Base-by-base conservation (phyloP, 2,329 filamentous ascomycete genomes). In the Aureobasidium leucospermi region DNA sequence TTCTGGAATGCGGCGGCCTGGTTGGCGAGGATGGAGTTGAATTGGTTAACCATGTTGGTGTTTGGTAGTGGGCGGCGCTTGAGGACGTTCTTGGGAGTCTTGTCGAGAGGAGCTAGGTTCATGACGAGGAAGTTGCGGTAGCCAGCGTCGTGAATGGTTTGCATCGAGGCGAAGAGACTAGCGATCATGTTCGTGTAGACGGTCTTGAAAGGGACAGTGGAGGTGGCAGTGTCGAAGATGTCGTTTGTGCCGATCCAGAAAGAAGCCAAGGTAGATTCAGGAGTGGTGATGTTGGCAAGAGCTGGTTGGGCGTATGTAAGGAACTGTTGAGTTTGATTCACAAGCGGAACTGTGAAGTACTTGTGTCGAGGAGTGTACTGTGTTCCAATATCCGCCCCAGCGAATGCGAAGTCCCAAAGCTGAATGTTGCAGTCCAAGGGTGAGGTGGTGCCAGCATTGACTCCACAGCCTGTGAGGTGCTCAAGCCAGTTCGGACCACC, bases 221-320 rank as follows among this genome's bases (percentile, higher is more conserved):
- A 53, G 15, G 47, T 49, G 31, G 47, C 29, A 8, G 47, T 38
- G 47, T 34, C 47, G 34, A 49, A 75, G 61, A 83, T 80, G 59
- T 84, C 81, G 65, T 83, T 84, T 61, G 83, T 73, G 7, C 64
- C 81, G 48, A 83, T 84, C 76, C 78, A 84, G 36, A 82, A 66
- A 2, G 76, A 76, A 0, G 82, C 74, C 1, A 83, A 69, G 1
- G 77, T 73, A 16, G 74, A 67, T 7, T 45, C 23, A 6, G 42
- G 42, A 4, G 69, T 63, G 15, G 73, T 68, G 10, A 75, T 65
- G n/a, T 74, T 55, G 9, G 55, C 63, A 6, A 79, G 70, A 10
- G 74, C 74, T 0, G 72, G 72, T 49, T 78, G 69, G 9, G 69
- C 79, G 62, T 80, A 80, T 1, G 65, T 64, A 4, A 72, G 65